Percentiles rank a stretch among this genome's conserved stretches.
phyloP scores from a whole-genome alignment of 495 filamentous ascomycete genomes.

The Margaritispora aquatica region DNA sequence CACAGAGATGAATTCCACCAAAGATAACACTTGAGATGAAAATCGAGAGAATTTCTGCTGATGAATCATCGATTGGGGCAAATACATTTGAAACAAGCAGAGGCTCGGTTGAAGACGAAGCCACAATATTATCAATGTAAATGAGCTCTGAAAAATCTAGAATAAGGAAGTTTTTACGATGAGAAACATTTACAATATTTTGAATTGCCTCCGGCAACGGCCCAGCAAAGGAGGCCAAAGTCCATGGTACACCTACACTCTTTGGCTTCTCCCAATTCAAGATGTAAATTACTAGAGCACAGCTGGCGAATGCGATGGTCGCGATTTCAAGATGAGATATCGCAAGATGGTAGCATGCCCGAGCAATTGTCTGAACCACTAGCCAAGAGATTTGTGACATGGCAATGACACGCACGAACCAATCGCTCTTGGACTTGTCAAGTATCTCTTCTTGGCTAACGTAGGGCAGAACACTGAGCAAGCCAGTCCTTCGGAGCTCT shows the following conservation, averaged over 20 bases:
- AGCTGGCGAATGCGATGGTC: constrained; percentile 25
- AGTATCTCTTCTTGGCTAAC: constrained; percentile 26
- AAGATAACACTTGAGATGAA: background rate
- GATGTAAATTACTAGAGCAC: constrained; percentile 21
- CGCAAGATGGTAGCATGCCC: constrained; percentile 18
- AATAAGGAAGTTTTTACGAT: background rate
- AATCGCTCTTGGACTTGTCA: constrained; percentile 34
- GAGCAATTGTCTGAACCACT: constrained; percentile 22
- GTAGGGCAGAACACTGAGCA: background rate
- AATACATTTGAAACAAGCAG: too few relatives aligned
- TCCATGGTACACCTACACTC: background rate
- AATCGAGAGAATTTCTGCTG: background rate
- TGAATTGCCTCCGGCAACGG: background rate
- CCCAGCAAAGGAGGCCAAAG: background rate
- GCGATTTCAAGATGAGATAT: constrained; percentile 30
- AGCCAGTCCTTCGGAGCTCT: background rate
- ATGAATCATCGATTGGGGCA: background rate
- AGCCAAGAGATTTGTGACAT: constrained; percentile 27
- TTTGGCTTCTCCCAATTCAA: constrained; percentile 16
- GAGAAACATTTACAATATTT: background rate
- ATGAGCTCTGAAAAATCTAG: background rate
- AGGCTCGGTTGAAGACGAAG: background rate
- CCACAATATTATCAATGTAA: background rate
- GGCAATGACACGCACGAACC: constrained; percentile 24
- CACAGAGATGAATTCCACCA: background rate